Base-by-base conservation (phyloP, 164 flowering plant species). In the Chimonanthus salicifolius region DNA sequence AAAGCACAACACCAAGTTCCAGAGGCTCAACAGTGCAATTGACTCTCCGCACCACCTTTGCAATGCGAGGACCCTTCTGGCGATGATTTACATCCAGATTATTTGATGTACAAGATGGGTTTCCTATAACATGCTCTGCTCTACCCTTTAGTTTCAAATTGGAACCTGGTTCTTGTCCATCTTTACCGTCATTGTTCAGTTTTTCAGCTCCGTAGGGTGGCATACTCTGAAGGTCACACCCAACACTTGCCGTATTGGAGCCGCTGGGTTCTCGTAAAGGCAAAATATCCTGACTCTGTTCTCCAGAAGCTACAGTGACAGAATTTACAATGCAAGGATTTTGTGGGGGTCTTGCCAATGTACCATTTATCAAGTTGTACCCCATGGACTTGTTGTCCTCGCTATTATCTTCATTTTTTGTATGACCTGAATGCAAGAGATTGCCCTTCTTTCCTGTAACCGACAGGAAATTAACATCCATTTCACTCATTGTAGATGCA, bases 31-130 rank as follows among this genome's bases (percentile, higher is more conserved):
- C 90, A 74, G 77, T 86, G 86, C 88, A 87, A 71, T 83, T 92
- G 72, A 92, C 86, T 80, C 92, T 84, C 69, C 98, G 78, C 72
- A 93, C 91, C 33, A 92, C 90, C 82, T 90, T 96, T 51, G 98
- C 98, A 75, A 94, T 88, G 44, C 99, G 97, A 78, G 97, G 98
- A 77, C 99, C 97, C 79, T 90, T 91, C 78, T 88, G 97, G 70
- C 86, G 89, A 33, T 33, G 33, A 71, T 70, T 69, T 76, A 84
- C 87, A 72, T 89, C 92, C 73, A 81, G 45, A 82, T 84, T 90
- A 76, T 84, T 84, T 70, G 82, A 83, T 76, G 77, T 69, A 58
- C 78, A 76, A 48, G 90, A 78, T 72, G 85, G 74, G 65, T 47
- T 83, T 58, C 82, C 88, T 5, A 78, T 62, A 16, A 69, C 65